Conservation (phyloP, 1,284 basidiomycete genomes). For the Ceratobasidium sp. region DNA sequence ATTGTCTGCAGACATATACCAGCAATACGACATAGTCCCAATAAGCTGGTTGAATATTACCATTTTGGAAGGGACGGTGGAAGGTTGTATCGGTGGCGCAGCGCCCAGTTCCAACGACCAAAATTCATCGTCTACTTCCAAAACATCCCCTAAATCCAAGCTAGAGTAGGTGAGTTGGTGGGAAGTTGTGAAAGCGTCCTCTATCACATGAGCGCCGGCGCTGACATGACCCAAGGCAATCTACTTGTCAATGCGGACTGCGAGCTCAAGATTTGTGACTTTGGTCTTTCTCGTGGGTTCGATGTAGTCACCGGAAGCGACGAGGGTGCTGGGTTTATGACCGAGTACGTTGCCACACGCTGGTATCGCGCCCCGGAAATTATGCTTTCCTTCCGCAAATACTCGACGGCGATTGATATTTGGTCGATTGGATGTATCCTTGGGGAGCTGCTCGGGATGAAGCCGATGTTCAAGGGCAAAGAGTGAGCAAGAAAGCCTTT, state of each 20-base stretch:
- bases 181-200: too few relatives aligned
- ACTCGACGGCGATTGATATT: constrained; percentile 86
- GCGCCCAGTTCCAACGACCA: neutral
- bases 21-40: neutral
- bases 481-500: constrained; percentile 68
- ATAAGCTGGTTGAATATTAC: neutral
- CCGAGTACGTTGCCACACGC: constrained; percentile 91
- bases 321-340: constrained; percentile 70
- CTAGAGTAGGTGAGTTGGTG: too few relatives aligned
- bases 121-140: too few relatives aligned
- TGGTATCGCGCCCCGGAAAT: constrained; percentile 98
- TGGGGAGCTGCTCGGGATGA: constrained; percentile 86
- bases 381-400: constrained; percentile 89
- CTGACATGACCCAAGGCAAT: too few relatives aligned
- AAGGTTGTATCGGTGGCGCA: neutral
- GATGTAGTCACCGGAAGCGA: constrained; percentile 64
- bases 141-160: neutral
- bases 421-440: constrained; percentile 98
- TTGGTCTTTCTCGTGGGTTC: constrained; percentile 77
- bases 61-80: neutral
- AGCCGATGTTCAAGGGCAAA: constrained; percentile 96
- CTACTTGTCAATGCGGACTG: constrained; percentile 97
- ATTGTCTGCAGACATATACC: neutral
- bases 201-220: too few relatives aligned
- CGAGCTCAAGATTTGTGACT: constrained; percentile 97